Base-by-base conservation (phyloP, 2,329 filamentous ascomycete genomes). In the Cercospora janseana region DNA sequence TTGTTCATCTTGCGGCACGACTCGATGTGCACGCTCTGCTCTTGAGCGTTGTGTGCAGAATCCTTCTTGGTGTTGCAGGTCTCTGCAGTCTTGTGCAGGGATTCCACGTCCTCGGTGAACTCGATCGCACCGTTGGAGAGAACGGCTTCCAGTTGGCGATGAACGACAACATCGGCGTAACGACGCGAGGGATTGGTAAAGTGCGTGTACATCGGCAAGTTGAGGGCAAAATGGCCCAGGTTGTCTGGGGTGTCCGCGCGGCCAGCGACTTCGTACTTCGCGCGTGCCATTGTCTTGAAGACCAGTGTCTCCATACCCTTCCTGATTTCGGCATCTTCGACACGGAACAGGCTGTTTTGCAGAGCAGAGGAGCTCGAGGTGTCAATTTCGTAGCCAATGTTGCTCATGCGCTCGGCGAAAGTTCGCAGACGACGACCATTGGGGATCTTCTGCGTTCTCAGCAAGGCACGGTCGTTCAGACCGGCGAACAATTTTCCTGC, bases 11-110 rank as follows among this genome's bases (percentile, higher is more conserved):
- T 85, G 61, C 93, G 87, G 77, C 93, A 98, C 4, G 92, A 89
- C 69, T 97, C 93, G 57, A 98, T 96, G 73, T 98, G 93, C 42
- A 98, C 90, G 70, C 93, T 97, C 75, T 98, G 93, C 70, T 98
- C 93, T 70, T 98, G 93, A 10, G 93, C 93, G 65, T 89, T 93
- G 73, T 95, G 92, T 1, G 93, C 90, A 9, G 91, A 97, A 68
- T 98, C 93, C 72, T 97, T 98, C 83, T 97, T 98, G 67, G 88
- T 95, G 76, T 98, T 98, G 79, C 89, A 95, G 61, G 88, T 83
- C 71, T 98, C 93, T 6, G 91, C 87, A 43, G 87, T 95, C 81
- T 97, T 98, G 63, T 84, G 84, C 32, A 98, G 77, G 50, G 78
- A 85, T 67, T 98, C 93, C 54, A 93, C 71, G 55, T 98, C 93